Percentiles rank a stretch among this genome's conserved stretches.
Evolutionary conservation across 495 filamentous ascomycete genomes (phyloP).

Genomic region (Lentithecium fluviatile): DNA sequence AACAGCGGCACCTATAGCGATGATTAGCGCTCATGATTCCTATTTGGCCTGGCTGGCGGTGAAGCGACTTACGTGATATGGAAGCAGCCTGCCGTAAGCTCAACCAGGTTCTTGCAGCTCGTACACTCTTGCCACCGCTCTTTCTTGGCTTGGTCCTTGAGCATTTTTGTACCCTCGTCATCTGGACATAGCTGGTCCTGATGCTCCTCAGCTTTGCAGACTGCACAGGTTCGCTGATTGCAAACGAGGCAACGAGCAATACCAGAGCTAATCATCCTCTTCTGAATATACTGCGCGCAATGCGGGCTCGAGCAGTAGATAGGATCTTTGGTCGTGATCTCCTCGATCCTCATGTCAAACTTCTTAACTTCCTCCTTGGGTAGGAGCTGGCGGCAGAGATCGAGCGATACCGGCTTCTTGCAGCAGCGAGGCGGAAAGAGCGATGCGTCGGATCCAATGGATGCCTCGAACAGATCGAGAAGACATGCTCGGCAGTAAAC

Average conservation of each 20-base stretch:
- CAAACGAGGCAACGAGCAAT: conserved; percentile 13
- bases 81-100: conserved; percentile 14
- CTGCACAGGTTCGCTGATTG: conserved; percentile 6
- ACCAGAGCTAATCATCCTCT: not conserved
- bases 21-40: no score
- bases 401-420: conserved; percentile 4
- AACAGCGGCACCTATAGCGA: conserved; percentile 14
- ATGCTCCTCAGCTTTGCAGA: conserved; percentile 15
- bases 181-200: conserved; percentile 15
- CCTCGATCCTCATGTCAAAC: conserved; percentile 18
- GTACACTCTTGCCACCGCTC: conserved; percentile 19
- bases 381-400: not conserved
- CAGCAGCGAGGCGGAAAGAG: conserved; percentile 30
- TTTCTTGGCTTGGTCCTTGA: conserved; percentile 11
- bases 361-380: conserved; percentile 9
- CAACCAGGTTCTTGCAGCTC: conserved; percentile 27
- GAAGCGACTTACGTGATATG: conserved; percentile 21
- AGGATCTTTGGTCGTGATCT: conserved; percentile 17
- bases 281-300: conserved; percentile 17
- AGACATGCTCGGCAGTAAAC: conserved; percentile 26
- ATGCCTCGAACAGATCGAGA: not conserved
- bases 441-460: not conserved
- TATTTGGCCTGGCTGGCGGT: no score
- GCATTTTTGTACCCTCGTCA: conserved; percentile 4
- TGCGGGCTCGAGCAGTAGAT: conserved; percentile 5